Base-by-base conservation (phyloP, 345 rosid species). In the Brassica incana region DNA sequence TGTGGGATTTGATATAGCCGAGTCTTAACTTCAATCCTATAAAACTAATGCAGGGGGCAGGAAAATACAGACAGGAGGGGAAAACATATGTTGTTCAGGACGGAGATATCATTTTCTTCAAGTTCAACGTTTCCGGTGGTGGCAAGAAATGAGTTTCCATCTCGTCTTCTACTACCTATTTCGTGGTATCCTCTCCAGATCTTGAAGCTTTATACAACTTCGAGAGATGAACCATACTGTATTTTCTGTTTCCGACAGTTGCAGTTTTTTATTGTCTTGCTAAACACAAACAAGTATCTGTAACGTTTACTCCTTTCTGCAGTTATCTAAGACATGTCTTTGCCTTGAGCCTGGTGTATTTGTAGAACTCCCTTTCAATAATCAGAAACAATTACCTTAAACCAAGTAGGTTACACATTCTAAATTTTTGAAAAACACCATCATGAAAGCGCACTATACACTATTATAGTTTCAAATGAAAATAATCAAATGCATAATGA, bases 21-120 rank as follows among this genome's bases (percentile, higher is more conserved):
- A 12, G 29, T 64, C 45, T 64, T 16, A 72, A 40, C 8, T 1
- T 27, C 38, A n/a, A 67, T 23, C 45, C 33, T 61, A 23, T 23
- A 1, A 45, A 74, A 11, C 48, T 68, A 43, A 66, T 33, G 73
- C 89, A 95, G 98, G 98, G 90, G 81, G 96, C 85, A 33, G 99
- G 99, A 35, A 95, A 93, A 83, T 95, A 93, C 76, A 88, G 80
- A 75, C 99, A 95, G 82, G 98, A 91, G 75, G 99, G 99, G 36
- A 95, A 95, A 84, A 93, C 97, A 1, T 95, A 95, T 67, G 85
- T 91, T 40, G 99, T 95, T 45, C 99, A 91, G 80, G 99, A 95
- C 43, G 98, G 94, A 59, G 99, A 95, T 85, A 29, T 93, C 23
- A 93, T 95, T 77, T 95, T 90, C 83, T 95, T 95, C 89, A 95